phyloP scores from a whole-genome alignment of 2,329 filamentous ascomycete genomes.

The Fusarium sp. region DNA sequence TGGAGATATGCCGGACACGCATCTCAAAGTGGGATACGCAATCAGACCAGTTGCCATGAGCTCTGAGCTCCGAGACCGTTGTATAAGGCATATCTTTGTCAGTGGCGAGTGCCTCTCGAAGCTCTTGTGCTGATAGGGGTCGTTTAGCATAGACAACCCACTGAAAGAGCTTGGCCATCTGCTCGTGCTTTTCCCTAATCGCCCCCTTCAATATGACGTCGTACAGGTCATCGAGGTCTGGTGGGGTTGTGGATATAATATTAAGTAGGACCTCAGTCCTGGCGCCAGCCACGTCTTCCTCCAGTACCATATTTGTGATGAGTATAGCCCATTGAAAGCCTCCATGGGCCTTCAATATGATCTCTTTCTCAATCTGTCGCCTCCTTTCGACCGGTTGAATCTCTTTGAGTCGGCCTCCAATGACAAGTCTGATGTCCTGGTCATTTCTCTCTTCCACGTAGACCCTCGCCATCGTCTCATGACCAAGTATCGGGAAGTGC shows the following conservation, averaged over 20 bases:
- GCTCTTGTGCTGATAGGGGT: not conserved
- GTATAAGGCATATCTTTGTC: not conserved
- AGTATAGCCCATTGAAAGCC: not conserved
- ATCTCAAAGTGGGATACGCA: fast-evolving
- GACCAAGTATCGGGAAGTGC: not conserved
- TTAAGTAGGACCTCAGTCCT: not conserved
- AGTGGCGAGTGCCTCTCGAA: not conserved
- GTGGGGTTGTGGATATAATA: not conserved
- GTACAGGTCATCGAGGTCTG: not conserved
- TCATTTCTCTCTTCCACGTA: not conserved
- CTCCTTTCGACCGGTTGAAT: fast-evolving
- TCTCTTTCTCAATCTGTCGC: not conserved
- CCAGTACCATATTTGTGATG: not conserved
- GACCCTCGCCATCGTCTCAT: not conserved
- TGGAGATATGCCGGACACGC: not conserved
- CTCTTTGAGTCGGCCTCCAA: not conserved
- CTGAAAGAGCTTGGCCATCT: not conserved
- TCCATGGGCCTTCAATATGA: not conserved
- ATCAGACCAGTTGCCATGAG: not conserved
- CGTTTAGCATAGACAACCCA: not conserved
- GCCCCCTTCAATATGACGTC: not conserved
- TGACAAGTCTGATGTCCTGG: not conserved
- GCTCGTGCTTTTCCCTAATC: fast-evolving
- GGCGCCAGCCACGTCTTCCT: not conserved
- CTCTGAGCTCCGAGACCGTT: not conserved